Percentiles rank a stretch among this genome's conserved stretches.
Conservation (phyloP, 306 rosid species). For the Casuarina cunninghamiana region DNA sequence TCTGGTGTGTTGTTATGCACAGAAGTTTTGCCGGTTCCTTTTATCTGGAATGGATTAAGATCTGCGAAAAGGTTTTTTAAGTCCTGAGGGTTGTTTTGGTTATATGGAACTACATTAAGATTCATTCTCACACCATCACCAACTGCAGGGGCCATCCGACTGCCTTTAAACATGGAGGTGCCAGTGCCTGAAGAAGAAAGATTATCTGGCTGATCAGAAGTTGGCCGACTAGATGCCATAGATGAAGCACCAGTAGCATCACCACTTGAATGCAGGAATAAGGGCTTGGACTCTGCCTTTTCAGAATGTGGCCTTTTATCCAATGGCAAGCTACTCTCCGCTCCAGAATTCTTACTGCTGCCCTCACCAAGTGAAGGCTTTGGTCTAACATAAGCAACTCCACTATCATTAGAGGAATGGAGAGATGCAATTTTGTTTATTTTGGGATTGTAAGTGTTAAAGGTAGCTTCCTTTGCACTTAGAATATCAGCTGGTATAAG, state of each 20-base stretch:
- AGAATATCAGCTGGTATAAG: slow-evolving; percentile 83
- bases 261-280: slow-evolving; percentile 42
- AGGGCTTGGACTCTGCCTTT: slow-evolving; percentile 49
- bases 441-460: slow-evolving; percentile 60
- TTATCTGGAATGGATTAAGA: slow-evolving; percentile 86
- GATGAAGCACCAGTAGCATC: slow-evolving; percentile 55
- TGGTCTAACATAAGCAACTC: slow-evolving; percentile 49
- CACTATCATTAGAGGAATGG: slow-evolving; percentile 50
- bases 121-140: slow-evolving; percentile 73
- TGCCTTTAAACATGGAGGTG: slow-evolving; percentile 64
- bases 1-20: slow-evolving; percentile 59
- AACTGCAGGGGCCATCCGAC: slow-evolving; percentile 63
- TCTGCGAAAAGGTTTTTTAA: slow-evolving; percentile 79
- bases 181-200: slow-evolving; percentile 49
- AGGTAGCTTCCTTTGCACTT: slow-evolving; percentile 55
- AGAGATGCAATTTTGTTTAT: slow-evolving; percentile 42
- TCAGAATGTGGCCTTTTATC: slow-evolving; percentile 55
- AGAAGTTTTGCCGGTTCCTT: slow-evolving; percentile 77
- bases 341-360: slow-evolving; percentile 57
- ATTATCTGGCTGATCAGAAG: slow-evolving; percentile 47
- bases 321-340: slow-evolving; percentile 36
- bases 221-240: slow-evolving; percentile 37
- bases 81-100: slow-evolving; percentile 64
- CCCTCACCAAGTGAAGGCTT: slow-evolving; percentile 67
- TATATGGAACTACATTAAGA: slow-evolving; percentile 80